These are phyloP conservation scores for Albophoma yamanashiensis DNA, from an alignment of 2,329 filamentous ascomycete genomes.

Conservation along the genomic window DNA sequence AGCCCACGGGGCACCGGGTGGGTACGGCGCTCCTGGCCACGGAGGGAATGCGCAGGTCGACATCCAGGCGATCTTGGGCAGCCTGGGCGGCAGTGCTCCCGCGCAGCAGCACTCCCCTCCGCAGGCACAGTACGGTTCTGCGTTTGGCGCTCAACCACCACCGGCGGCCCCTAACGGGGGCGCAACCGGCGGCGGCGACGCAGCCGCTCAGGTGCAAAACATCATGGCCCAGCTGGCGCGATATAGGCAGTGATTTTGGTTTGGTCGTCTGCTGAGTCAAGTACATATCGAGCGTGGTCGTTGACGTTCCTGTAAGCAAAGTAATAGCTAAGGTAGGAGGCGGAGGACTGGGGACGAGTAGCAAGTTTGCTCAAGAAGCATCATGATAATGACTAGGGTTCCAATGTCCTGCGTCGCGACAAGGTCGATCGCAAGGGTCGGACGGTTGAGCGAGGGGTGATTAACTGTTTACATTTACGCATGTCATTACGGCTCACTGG, in stretches of 20 bases:
- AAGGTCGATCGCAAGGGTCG: neutral
- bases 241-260: constrained; percentile 39
- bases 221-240: constrained; percentile 65
- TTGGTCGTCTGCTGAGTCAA: neutral
- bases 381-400: neutral
- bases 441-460: neutral
- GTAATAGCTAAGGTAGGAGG: neutral
- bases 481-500: neutral
- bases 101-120: constrained; percentile 12
- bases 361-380: neutral
- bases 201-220: constrained; percentile 51
- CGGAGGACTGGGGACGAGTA: neutral
- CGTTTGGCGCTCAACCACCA: constrained; percentile 18
- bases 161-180: constrained; percentile 13
- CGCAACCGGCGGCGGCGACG: constrained; percentile 18
- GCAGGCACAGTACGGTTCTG: constrained; percentile 15
- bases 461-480: neutral
- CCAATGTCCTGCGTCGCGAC: neutral
- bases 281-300: neutral
- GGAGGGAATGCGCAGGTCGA: constrained; percentile 24
- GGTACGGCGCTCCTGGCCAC: constrained; percentile 9
- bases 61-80: constrained; percentile 35
- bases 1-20: constrained; percentile 5
- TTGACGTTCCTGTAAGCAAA: neutral
- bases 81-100: constrained; percentile 18